These are phyloP conservation scores for Fraxinus pennsylvanica DNA, from an alignment of 257 asterid genomes.

Conservation along the genomic window DNA sequence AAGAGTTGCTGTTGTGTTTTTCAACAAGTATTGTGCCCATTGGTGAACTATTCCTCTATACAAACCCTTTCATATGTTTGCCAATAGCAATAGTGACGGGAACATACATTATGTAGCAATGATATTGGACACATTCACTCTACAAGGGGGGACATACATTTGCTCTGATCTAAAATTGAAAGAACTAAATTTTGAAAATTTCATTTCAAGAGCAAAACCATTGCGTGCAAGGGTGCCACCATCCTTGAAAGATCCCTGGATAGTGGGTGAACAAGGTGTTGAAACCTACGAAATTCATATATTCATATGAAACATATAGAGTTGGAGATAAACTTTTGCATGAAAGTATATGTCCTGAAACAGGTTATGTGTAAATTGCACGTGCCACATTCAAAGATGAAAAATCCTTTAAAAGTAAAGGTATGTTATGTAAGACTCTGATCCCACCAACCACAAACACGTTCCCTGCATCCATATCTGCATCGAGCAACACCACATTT, in stretches of 20 bases:
- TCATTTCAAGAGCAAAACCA: constrained; percentile 74
- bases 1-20: constrained; percentile 95
- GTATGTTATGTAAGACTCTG: too few species aligned
- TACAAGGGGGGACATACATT: constrained; percentile 81
- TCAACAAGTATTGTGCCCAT: constrained; percentile 94
- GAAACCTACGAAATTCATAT: constrained; percentile 74
- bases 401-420: too few species aligned
- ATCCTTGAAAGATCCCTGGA: constrained; percentile 73
- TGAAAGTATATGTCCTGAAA: too few species aligned
- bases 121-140: constrained; percentile 95
- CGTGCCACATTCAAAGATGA: too few species aligned
- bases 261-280: constrained; percentile 95
- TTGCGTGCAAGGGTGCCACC: constrained; percentile 49
- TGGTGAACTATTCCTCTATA: constrained; percentile 93
- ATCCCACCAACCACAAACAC: too few species aligned
- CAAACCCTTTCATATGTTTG: constrained; percentile 97
- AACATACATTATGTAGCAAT: constrained; percentile 83
- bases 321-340: too few species aligned
- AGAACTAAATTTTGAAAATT: constrained; percentile 78
- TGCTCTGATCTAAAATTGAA: constrained; percentile 87
- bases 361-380: too few species aligned
- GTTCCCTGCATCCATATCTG: too few species aligned
- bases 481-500: too few species aligned
- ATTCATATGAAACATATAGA: too few species aligned
- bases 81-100: constrained; percentile 98